Evolutionary conservation across 169 alveolate genomes (phyloP).

Genomic region (Plasmodium reichenowi): DNA sequence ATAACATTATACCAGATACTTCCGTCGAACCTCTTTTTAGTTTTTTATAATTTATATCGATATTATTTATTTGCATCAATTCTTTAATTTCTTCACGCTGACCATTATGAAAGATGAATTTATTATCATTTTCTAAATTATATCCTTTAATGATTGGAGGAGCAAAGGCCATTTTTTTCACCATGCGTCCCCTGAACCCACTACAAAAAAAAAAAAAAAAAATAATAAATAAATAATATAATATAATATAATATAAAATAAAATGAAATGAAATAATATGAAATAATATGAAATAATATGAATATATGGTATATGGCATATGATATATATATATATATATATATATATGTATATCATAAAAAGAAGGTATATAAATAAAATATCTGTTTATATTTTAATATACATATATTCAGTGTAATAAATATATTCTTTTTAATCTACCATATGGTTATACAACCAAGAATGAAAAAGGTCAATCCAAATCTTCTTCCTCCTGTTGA

Average conservation of each 20-base stretch:
- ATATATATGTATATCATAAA: neutral
- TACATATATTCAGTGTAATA: no score
- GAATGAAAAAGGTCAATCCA: neutral
- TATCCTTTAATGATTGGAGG: conserved; percentile 84
- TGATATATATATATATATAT: neutral
- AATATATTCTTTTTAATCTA: neutral
- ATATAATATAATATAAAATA: neutral
- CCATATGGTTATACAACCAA: neutral
- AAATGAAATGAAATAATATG: no score
- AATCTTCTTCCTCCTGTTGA: neutral
- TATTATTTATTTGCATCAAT: neutral
- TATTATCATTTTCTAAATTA: conserved; percentile 50
- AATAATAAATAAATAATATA: neutral
- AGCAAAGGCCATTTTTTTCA: conserved; percentile 82
- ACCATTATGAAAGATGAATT: conserved; percentile 51
- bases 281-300: no score
- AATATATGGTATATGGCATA: no score
- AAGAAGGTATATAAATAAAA: no score
- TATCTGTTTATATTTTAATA: no score
- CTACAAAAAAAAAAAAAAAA: conserved; percentile 18
- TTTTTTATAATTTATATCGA: conserved; percentile 23
- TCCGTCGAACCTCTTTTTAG: conserved; percentile 20
- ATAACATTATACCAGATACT: conserved; percentile 1
- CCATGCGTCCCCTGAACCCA: conserved; percentile 77
- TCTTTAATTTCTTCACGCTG: conserved; percentile 11